These are phyloP conservation scores for Microdochium nivale DNA, from an alignment of 2,329 filamentous ascomycete species.

Conservation along the genomic window DNA sequence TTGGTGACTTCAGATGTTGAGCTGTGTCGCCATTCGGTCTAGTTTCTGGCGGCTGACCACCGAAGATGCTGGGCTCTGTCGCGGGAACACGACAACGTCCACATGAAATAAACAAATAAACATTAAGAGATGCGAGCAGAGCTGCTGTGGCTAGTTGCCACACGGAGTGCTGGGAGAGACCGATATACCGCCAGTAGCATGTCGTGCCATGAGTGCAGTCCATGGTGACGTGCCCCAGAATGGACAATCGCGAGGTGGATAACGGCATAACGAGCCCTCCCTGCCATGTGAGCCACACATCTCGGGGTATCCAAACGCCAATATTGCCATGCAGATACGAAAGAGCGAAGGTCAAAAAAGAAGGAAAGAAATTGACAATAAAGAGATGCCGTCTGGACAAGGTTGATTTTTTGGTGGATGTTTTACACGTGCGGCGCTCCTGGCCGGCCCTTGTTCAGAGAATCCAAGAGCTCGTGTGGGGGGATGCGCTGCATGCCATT, in stretches of 20 bases:
- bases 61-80: too few relatives aligned
- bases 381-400: not conserved
- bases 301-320: not conserved
- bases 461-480: conserved; percentile 50
- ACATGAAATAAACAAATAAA: conserved; percentile 21
- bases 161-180: conserved; percentile 5
- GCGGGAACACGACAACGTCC: not conserved
- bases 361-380: not conserved
- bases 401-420: conserved; percentile 10
- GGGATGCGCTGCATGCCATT: conserved; percentile 52
- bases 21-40: too few relatives aligned
- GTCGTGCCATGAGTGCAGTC: conserved; percentile 4
- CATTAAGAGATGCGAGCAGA: conserved; percentile 18
- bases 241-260: conserved; percentile 5
- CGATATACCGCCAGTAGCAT: conserved; percentile 7
- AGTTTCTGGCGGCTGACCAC: too few relatives aligned
- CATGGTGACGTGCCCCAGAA: too few relatives aligned
- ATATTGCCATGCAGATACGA: not conserved
- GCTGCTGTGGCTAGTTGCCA: conserved; percentile 9
- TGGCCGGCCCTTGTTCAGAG: conserved; percentile 36
- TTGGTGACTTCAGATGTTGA: too few relatives aligned
- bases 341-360: not conserved
- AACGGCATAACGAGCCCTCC: not conserved
- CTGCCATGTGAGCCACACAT: not conserved
- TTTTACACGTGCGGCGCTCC: conserved; percentile 40